Evolutionary conservation across 2,329 filamentous ascomycete genomes (phyloP), one percentile per base, ranked within the genome.

Genomic region (Nemania abortiva): DNA sequence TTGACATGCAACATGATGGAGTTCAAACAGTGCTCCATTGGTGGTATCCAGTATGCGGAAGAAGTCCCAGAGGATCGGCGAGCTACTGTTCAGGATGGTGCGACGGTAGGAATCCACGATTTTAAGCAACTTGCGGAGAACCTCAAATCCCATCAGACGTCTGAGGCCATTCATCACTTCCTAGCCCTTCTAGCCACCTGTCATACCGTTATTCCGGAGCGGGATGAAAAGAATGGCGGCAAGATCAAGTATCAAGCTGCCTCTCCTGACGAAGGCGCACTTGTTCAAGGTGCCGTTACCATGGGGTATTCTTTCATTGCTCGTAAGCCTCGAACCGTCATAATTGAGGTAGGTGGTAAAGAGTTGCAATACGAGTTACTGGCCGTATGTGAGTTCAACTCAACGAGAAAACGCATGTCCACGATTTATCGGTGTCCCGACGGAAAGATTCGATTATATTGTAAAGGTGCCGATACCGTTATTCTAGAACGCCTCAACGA

Each of bases 1-100:
- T 84, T 98, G 76, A 98, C 95, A n/a, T 97, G 95, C 82, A 98
- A 98, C 78, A 91, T 94, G 87, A 98, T 99, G 96, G 95, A 98
- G 80, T 99, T 98, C 81, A 94, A 94, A 79, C 94, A 98, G 81
- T 97, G 93, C 77, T 92, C 92, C 0, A 98, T 99, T 77, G 93
- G 90, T 29, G 96, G 96, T 29, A 91, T 98, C 62, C 95, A 97
- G 81, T 99, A 99, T 78, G 92, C 93, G 13, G 94, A 96, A 63
- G 93, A 95, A 52, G 90, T 98, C 1, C 92, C 96, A 0, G 96
- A 99, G 80, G 96, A 99, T 78, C 90, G 94, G 66, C 89, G 93
- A 75, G 91, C 94, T 0, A 92, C 90, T 1, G 84, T 90, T n/a
- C 88, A 93, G 73, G 94, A 97, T 76, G 92, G 91, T 9, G 85